A percentile compares a stretch with the other conserved stretches of the same genome.
These are phyloP conservation scores for Waltiozyma sp. DNA, from an alignment of 1,139 yeast species.

Conservation along the genomic window DNA sequence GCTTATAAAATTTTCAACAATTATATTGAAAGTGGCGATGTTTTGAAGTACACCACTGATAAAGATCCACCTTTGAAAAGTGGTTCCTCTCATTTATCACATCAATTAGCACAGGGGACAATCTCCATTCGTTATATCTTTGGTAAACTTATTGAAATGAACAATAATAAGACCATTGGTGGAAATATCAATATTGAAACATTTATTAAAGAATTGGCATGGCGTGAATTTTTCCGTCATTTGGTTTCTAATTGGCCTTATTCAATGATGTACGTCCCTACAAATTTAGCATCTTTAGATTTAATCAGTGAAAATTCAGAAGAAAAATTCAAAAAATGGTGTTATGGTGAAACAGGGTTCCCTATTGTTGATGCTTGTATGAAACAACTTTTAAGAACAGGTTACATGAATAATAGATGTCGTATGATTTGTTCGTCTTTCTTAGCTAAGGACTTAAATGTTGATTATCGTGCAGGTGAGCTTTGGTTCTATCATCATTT, in stretches of 20 bases:
- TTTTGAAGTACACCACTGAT: conserved; percentile 21
- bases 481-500: conserved; percentile 36
- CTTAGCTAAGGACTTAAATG: conserved; percentile 37
- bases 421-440: conserved; percentile 45
- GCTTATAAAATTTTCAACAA: conserved; percentile 24
- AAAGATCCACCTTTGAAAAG: conserved; percentile 18
- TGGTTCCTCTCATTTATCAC: conserved; percentile 33
- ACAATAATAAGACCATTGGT: conserved; percentile 20
- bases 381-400: conserved; percentile 39
- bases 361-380: conserved; percentile 50
- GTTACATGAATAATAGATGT: conserved; percentile 41
- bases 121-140: conserved; percentile 33
- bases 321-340: conserved; percentile 35
- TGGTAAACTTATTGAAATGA: conserved; percentile 19
- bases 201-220: conserved; percentile 43
- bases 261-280: conserved; percentile 38
- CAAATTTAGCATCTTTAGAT: conserved; percentile 30
- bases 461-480: conserved; percentile 49
- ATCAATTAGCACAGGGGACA: conserved; percentile 36
- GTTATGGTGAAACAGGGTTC: conserved; percentile 40
- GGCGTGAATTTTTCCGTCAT: conserved; percentile 48
- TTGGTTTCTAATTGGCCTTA: conserved; percentile 39
- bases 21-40: conserved; percentile 20
- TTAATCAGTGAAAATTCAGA: conserved; percentile 32
- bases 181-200: conserved; percentile 26